phyloP scores from a whole-genome alignment of 2,329 filamentous ascomycete species.

The Ascochyta pisi region DNA sequence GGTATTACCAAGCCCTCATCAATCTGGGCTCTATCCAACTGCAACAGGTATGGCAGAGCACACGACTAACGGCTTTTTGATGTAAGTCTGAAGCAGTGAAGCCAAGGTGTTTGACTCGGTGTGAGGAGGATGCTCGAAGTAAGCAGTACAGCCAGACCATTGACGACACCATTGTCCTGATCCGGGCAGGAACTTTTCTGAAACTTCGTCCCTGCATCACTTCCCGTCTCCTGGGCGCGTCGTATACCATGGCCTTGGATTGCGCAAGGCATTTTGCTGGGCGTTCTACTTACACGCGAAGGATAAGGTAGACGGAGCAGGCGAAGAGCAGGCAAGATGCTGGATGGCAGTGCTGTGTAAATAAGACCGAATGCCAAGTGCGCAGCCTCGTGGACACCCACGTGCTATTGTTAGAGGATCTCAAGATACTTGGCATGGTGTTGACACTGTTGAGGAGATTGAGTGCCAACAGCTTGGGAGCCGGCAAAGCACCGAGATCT shows the following conservation, averaged over 20 bases:
- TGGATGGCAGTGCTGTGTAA: neutral
- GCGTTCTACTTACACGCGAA: neutral
- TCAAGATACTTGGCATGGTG: slow-evolving; percentile 16
- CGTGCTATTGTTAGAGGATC: neutral
- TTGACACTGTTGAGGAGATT: slow-evolving; percentile 19
- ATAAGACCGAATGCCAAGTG: slow-evolving; percentile 21
- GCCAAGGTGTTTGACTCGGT: neutral
- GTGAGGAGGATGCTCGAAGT: neutral
- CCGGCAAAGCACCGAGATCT: slow-evolving; percentile 12
- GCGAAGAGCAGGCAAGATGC: neutral
- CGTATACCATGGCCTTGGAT: neutral
- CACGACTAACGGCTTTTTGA: neutral
- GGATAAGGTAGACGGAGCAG: neutral
- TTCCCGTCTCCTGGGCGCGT: slow-evolving; percentile 1
- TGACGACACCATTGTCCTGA: neutral
- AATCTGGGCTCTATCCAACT: neutral
- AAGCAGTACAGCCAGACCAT: neutral
- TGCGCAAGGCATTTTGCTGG: neutral
- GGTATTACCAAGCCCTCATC: neutral
- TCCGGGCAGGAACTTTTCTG: neutral
- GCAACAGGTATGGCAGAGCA: neutral
- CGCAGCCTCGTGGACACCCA: neutral
- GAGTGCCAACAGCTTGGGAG: slow-evolving; percentile 6
- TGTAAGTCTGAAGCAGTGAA: neutral
- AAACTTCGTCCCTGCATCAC: neutral